Base-by-base conservation (phyloP, 164 flowering plant species). In the Taxillus chinensis region DNA sequence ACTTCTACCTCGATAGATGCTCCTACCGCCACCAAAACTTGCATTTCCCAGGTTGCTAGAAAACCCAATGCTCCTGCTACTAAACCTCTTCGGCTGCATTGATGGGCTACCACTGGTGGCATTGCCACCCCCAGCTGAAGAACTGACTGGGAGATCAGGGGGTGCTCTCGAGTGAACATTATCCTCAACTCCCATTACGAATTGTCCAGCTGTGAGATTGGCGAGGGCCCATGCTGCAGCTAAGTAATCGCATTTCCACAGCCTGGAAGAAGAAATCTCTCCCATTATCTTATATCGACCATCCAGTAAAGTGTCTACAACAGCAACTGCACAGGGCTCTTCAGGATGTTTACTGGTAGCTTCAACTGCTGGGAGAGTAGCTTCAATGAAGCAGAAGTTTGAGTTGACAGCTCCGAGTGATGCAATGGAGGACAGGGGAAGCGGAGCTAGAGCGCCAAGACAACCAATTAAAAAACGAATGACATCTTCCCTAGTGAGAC, bases 191-290 rank as follows among this genome's bases (percentile, higher is more conserved):
- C 99, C 99, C 92, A 85, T 89, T n/a, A 93, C 97, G 68, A 93
- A 93, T 61, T 93, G 92, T 4, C 97, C 97, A 0, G 92, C 95
- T 8, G 95, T 79, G 45, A 89, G 80, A 69, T 90, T 90, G 48
- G 99, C 96, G 12, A 93, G 68, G n/a, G 93, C 96, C 95, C 96
- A 90, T 3, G 97, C 95, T 39, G 99, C 97, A 55, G 92, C 87
- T 59, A 86, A 58, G 73, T 89, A 81, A 71, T 90, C 95, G 51
- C 91, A 93, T 73, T 84, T 90, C 96, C 97, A 93, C 10, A 93
- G 78, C 62, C 80, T 86, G 52, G 78, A 77, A 2, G 95, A 87
- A 12, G 99, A 93, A 39, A 93, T 90, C 62, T 93, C 99, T 12
- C 99, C 99, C 8, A 93, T 78, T 57, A 93, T 90, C 76, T 79